Evolutionary conservation across 306 rosid species (phyloP).

Genomic region (Acacia confusa): DNA sequence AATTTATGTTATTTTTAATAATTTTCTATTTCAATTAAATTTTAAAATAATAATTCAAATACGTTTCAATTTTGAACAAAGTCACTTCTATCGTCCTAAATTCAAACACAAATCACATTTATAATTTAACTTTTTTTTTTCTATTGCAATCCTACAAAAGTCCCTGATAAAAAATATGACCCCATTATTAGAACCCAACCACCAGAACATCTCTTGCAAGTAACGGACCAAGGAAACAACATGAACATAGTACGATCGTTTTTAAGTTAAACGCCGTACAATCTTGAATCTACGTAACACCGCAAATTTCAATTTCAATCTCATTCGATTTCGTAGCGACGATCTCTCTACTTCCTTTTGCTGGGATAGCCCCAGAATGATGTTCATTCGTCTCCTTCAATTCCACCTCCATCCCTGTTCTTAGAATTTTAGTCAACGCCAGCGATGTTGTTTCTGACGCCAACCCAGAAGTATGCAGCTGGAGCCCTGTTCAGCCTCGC

Average conservation of each 20-base stretch:
- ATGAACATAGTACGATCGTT: background rate
- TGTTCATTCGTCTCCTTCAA: background rate
- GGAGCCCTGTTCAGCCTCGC: slow-evolving; percentile 73
- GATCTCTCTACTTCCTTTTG: background rate
- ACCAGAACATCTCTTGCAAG: background rate
- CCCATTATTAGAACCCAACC: background rate
- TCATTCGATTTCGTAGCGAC: background rate
- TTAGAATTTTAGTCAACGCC: slow-evolving; percentile 25
- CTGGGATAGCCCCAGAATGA: background rate
- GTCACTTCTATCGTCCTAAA: too few species aligned
- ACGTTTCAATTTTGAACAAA: too few species aligned
- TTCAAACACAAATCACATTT: too few species aligned
- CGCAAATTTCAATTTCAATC: slow-evolving; percentile 4
- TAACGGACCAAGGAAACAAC: background rate
- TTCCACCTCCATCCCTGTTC: background rate
- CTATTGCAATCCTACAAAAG: too few species aligned
- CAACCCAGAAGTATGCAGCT: slow-evolving; percentile 75
- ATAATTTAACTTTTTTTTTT: too few species aligned
- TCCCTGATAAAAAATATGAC: too few species aligned
- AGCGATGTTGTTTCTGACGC: slow-evolving; percentile 53
- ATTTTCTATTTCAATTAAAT: too few species aligned
- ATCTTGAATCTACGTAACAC: background rate
- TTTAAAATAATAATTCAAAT: too few species aligned
- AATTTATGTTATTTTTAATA: too few species aligned
- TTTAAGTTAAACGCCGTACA: background rate